Evolutionary conservation across 140 eudicot genomes (phyloP).

Genomic region (Erigeron philadelphicus): DNA sequence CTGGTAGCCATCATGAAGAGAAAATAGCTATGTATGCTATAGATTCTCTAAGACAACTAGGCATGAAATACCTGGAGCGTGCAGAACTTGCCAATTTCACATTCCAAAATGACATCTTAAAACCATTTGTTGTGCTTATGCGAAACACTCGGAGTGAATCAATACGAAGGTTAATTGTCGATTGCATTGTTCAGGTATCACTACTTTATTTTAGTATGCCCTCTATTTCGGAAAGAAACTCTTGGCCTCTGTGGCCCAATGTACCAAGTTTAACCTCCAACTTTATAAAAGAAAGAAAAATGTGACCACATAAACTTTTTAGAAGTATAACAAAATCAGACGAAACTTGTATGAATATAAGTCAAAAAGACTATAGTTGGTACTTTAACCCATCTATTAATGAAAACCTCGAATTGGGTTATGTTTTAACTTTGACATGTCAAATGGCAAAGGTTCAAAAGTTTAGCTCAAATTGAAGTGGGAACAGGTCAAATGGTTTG

Average conservation of each 20-base stretch:
- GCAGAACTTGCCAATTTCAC: constrained; percentile 93
- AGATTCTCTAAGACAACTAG: constrained; percentile 93
- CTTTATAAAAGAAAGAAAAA: background rate
- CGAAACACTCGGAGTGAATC: constrained; percentile 81
- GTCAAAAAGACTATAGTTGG: background rate
- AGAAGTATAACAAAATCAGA: background rate
- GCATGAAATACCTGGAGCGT: constrained; percentile 95
- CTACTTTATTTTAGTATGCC: constrained; percentile 2
- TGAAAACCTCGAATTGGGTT: background rate
- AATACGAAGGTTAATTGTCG: constrained; percentile 78
- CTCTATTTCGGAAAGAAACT: background rate
- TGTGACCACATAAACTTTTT: background rate
- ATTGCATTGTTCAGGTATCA: constrained; percentile 92
- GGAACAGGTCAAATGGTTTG: background rate
- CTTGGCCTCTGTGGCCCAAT: background rate
- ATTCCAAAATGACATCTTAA: constrained; percentile 91
- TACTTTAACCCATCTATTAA: background rate
- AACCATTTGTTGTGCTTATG: constrained; percentile 92
- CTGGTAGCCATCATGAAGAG: constrained; percentile 98
- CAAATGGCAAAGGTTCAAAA: background rate
- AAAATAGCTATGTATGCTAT: constrained; percentile 98
- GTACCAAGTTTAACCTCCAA: constrained; percentile 5
- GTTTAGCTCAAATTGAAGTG: no score
- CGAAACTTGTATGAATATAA: background rate
- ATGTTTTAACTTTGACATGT: background rate